Percentiles rank a stretch among this genome's conserved stretches.
phyloP scores from a whole-genome alignment of 73 alveolate genomes.

The Uronychia setigera region DNA sequence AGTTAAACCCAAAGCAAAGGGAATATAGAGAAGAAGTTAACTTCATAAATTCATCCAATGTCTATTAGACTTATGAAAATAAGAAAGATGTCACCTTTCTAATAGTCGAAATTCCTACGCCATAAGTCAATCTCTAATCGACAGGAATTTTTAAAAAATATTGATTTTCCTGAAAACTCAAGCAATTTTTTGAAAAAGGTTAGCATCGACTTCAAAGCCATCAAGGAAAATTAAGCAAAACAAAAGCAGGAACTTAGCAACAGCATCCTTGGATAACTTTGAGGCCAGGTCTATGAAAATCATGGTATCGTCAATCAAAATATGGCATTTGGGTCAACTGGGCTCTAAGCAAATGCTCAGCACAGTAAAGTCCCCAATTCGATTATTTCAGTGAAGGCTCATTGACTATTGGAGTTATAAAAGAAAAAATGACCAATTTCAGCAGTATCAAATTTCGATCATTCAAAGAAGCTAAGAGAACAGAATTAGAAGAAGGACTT shows the following conservation, averaged over 20 bases:
- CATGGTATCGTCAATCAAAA: too few relatives aligned
- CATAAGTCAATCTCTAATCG: not conserved
- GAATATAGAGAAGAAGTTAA: not conserved
- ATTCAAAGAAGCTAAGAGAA: not conserved
- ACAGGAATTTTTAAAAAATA: not conserved
- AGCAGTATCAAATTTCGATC: not conserved
- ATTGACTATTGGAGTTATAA: not conserved
- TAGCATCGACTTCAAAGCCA: not conserved
- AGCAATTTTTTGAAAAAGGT: not conserved
- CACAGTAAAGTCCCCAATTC: not conserved
- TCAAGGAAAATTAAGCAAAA: not conserved
- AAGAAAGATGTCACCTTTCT: not conserved
- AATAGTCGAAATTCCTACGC: not conserved
- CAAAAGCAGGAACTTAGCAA: not conserved
- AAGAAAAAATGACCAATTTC: not conserved
- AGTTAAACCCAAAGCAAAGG: not conserved
- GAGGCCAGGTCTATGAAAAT: too few relatives aligned
- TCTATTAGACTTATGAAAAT: not conserved
- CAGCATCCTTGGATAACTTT: too few relatives aligned
- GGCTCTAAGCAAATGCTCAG: too few relatives aligned
- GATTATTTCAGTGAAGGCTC: not conserved
- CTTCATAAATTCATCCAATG: not conserved
- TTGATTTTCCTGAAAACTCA: not conserved
- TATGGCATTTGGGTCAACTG: not conserved
- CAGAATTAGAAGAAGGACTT: not conserved